These are phyloP conservation scores for Marchantia paleacea DNA, from an alignment of 225 moss, liverwort and hornwort species.

Conservation along the genomic window DNA sequence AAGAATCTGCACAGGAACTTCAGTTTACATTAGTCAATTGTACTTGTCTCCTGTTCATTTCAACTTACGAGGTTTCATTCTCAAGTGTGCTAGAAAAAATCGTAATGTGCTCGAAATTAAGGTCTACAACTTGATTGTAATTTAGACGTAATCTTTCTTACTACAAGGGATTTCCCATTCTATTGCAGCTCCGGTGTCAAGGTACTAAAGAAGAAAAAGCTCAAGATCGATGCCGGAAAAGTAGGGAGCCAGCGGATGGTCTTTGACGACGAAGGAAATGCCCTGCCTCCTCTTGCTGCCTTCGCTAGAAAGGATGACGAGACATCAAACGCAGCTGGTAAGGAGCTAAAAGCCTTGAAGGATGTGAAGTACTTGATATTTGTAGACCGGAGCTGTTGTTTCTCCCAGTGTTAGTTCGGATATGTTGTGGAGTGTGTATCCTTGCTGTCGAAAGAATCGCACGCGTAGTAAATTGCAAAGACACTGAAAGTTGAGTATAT, in stretches of 20 bases:
- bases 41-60: too few species aligned
- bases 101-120: too few species aligned
- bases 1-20: not conserved
- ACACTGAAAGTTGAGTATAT: not conserved
- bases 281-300: constrained; percentile 87
- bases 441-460: not conserved
- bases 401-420: not conserved
- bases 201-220: constrained; percentile 88
- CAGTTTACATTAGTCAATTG: not conserved
- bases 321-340: constrained; percentile 56
- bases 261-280: constrained; percentile 89
- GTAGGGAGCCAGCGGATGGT: constrained; percentile 89
- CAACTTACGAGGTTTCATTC: too few species aligned
- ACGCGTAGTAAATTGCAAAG: not conserved
- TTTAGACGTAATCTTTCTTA: too few species aligned
- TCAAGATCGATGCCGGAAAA: constrained; percentile 87
- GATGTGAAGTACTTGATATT: too few species aligned
- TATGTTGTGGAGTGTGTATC: not conserved
- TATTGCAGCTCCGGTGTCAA: constrained; percentile 86
- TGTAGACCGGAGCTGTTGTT: not conserved
- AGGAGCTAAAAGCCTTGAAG: not conserved
- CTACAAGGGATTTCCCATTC: not conserved
- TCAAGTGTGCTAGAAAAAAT: too few species aligned
- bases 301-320: constrained; percentile 61
- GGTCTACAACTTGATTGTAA: too few species aligned